These are phyloP conservation scores for Hibiscus tridactylites DNA, from an alignment of 345 rosid genomes.

Conservation along the genomic window DNA sequence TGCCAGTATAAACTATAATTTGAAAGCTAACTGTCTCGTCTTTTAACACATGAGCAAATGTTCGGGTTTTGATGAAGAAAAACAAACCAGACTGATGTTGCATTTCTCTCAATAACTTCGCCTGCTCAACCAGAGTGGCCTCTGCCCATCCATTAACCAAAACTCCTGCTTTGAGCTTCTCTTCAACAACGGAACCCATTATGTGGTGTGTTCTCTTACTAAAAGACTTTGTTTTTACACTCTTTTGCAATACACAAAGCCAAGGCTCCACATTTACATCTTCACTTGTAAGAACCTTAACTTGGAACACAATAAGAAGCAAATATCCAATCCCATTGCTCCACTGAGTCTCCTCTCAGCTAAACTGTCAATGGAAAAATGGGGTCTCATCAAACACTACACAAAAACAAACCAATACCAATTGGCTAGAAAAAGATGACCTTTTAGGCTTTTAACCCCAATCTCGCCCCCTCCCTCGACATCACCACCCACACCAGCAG, in stretches of 20 bases:
- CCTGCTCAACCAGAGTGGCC: constrained; percentile 64
- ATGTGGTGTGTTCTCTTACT: constrained; percentile 6
- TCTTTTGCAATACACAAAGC: background rate
- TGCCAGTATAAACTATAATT: background rate
- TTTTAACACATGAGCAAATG: background rate
- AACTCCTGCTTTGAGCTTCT: constrained; percentile 46
- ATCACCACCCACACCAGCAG: background rate
- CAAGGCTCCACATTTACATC: constrained; percentile 15
- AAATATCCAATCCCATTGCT: background rate
- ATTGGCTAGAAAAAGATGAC: constrained; percentile 18
- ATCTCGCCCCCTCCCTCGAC: background rate
- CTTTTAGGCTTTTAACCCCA: background rate
- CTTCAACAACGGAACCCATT: constrained; percentile 60
- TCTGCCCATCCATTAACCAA: constrained; percentile 29
- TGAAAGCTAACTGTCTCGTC: background rate
- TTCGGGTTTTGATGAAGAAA: constrained; percentile 5
- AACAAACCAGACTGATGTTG: constrained; percentile 81
- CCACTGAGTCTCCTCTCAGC: constrained; percentile 7
- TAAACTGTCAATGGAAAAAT: constrained; percentile 18
- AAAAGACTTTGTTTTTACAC: background rate
- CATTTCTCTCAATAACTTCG: constrained; percentile 84
- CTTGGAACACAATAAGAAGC: background rate
- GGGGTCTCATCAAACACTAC: constrained; percentile 15
- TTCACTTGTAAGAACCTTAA: constrained; percentile 6
- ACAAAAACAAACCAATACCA: constrained; percentile 15